Percentiles rank a stretch among this genome's conserved stretches.
Evolutionary conservation across 2,329 filamentous ascomycete genomes (phyloP).

Genomic region (Diaporthe ilicicola): DNA sequence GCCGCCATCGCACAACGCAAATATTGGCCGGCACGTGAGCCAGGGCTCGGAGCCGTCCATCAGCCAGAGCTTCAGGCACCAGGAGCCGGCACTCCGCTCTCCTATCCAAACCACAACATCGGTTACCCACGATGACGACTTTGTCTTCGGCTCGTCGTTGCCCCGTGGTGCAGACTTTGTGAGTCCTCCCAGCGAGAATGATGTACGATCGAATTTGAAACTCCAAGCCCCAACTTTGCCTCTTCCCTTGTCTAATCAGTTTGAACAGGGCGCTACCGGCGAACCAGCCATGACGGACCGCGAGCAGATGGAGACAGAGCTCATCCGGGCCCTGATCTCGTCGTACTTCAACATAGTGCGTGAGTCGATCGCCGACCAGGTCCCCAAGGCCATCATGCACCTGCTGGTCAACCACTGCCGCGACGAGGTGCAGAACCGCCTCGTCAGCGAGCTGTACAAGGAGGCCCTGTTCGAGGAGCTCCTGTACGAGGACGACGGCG

Average conservation of each 20-base stretch:
- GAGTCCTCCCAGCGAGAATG: constrained; percentile 46
- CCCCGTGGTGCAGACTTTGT: constrained; percentile 65
- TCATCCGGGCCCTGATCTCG: constrained; percentile 94
- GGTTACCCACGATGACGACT: constrained; percentile 53
- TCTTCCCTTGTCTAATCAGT: constrained; percentile 36
- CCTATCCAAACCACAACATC: constrained; percentile 48
- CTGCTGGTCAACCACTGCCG: constrained; percentile 98
- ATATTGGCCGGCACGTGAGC: constrained; percentile 72
- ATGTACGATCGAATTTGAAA: constrained; percentile 22
- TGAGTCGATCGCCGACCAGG: constrained; percentile 97
- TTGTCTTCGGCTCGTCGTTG: constrained; percentile 42
- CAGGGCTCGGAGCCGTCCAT: constrained; percentile 83
- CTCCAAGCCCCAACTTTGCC: background rate
- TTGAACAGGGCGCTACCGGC: constrained; percentile 62
- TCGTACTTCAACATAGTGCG: constrained; percentile 99
- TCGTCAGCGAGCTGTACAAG: constrained; percentile 95
- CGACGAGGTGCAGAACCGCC: constrained; percentile 94
- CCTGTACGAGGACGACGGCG: constrained; percentile 94
- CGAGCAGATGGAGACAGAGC: constrained; percentile 95
- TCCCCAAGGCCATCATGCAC: constrained; percentile 99
- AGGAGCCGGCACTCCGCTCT: constrained; percentile 64
- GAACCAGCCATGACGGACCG: constrained; percentile 93
- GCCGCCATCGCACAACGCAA: constrained; percentile 48
- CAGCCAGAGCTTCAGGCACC: constrained; percentile 81
- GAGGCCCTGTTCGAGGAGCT: constrained; percentile 91